Evolutionary conservation across 257 asterid species (phyloP).

Genomic region (Galeopsis tetrahit): DNA sequence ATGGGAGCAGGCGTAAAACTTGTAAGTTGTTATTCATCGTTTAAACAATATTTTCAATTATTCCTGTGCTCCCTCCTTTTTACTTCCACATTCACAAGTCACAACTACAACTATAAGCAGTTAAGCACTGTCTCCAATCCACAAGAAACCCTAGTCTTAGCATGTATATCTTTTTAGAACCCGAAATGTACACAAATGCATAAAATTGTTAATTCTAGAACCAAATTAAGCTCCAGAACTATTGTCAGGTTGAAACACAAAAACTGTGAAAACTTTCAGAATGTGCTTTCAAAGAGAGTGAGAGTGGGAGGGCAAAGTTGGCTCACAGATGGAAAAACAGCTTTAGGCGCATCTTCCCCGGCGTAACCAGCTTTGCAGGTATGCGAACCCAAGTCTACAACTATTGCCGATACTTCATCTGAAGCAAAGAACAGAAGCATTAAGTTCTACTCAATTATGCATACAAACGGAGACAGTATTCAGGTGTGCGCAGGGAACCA

Average conservation of each 20-base stretch:
- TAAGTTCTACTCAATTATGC: constrained; percentile 18
- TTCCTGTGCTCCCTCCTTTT: constrained; percentile 26
- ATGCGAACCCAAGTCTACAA: constrained; percentile 91
- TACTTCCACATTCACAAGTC: constrained; percentile 8
- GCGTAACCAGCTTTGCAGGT: constrained; percentile 99
- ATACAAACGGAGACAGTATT: not conserved
- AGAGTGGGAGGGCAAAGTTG: not conserved
- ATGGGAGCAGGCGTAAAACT: not conserved
- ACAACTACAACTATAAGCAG: not conserved
- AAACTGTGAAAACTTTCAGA: not conserved
- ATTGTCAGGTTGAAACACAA: not conserved
- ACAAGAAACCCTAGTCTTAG: constrained; percentile 28
- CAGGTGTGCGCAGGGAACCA: not conserved
- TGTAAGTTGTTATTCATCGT: not conserved
- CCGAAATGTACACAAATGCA: constrained; percentile 23
- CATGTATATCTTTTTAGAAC: not conserved
- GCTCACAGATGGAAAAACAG: constrained; percentile 94
- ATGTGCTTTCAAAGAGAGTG: not conserved
- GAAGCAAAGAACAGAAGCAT: constrained; percentile 30
- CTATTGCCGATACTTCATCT: constrained; percentile 98
- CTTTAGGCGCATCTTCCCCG: constrained; percentile 99
- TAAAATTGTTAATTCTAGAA: not conserved
- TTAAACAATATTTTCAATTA: not conserved
- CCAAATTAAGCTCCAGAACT: constrained; percentile 25
- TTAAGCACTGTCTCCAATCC: not conserved